Evolutionary conservation across 805 yeast genomes (phyloP), one percentile per base, ranked within the genome.

Genomic region (Yamadazyma paraphyllophila): DNA sequence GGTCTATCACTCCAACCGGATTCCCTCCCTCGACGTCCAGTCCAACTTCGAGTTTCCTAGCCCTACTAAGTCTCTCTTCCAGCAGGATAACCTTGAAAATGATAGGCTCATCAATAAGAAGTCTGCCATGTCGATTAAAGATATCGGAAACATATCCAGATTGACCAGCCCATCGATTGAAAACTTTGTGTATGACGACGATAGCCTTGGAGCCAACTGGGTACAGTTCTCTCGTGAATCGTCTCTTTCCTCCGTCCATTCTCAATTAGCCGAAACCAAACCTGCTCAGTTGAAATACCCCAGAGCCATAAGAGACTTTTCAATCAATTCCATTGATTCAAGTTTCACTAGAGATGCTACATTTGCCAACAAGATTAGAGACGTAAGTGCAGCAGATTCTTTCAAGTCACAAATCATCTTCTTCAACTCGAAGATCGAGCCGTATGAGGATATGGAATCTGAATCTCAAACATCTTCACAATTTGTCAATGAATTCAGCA

Each of bases 1-100:
- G 11, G 44, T 36, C 12, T 42, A 41, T 36, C 26, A 45, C 10
- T 9, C 33, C 4, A 27, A 29, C n/a, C 41, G 48, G 11, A 13
- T 39, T 12, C 43, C 49, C 2, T 51, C 57, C 4, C 36, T 53
- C 31, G 59, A 59, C 47, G 69, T 65, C 8, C 64, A 55, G 36
- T 58, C 68, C 4, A 51, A 57, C 16, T 66, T 66, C 52, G 61
- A 51, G 40, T 66, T 66, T 47, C 70, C 70, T 9, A 45, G 36
- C 33, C 32, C 39, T 12, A 37, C 41, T 5, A 36, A 36, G 16
- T n/a, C 41, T n/a, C 24, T 25, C 9, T 37, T 45, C 14, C 41
- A 45, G 15, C 16, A 13, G 14, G 41, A 44, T 15, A 39, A 37
- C 25, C 29, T 12, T 17, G 46, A 32, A 11, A 48, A 45, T 14